Evolutionary conservation across 306 rosid genomes (phyloP).

Genomic region (Inga leiocalycina): DNA sequence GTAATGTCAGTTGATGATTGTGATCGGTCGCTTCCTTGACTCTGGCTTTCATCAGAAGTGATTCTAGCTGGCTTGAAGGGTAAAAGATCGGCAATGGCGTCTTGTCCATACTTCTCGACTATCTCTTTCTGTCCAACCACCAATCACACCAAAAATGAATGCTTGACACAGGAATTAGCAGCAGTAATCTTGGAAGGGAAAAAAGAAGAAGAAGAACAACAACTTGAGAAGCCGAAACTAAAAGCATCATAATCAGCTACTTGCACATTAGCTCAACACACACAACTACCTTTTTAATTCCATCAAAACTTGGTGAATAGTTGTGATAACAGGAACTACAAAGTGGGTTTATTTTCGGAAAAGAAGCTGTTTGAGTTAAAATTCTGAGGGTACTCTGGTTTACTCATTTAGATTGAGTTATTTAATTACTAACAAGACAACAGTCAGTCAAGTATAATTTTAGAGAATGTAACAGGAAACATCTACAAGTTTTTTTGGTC

Average conservation of each 20-base stretch:
- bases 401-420: background rate
- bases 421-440: too few species aligned
- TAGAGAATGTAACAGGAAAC: too few species aligned
- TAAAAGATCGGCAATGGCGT: conserved; percentile 31
- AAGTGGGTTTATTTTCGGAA: background rate
- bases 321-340: background rate
- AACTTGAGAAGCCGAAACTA: too few species aligned
- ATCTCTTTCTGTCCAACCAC: conserved; percentile 42
- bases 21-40: background rate
- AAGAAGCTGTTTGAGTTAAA: background rate
- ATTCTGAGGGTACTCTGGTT: background rate
- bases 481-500: too few species aligned
- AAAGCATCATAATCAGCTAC: background rate
- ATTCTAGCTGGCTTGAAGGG: conserved; percentile 9
- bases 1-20: background rate
- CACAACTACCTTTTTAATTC: background rate
- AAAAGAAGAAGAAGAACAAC: background rate
- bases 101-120: conserved; percentile 32
- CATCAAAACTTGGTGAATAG: background rate
- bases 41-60: conserved; percentile 1
- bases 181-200: background rate
- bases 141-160: background rate
- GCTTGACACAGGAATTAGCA: background rate
- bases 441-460: too few species aligned
- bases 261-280: background rate